Evolutionary conservation across 768 basidiomycete species (phyloP), one percentile per base, ranked within the genome.

Genomic region (Termitomyces eurrhizus): DNA sequence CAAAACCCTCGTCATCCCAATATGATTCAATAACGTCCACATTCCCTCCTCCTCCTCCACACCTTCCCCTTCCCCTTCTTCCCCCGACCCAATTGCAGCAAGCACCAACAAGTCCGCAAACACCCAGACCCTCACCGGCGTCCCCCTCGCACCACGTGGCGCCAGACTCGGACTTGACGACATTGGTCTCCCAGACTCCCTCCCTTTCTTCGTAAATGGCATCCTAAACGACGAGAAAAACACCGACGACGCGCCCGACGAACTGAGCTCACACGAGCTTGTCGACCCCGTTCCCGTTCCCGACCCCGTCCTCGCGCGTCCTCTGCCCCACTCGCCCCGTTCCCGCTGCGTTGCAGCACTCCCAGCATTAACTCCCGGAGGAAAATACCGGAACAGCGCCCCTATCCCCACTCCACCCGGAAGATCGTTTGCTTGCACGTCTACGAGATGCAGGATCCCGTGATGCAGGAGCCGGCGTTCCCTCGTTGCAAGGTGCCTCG

Each of bases 381-480:
- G 63, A n/a, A 62, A 58, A 16, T 60, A 59, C 9, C 50, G 54
- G 33, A 58, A 58, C 29, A 62, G 39, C 14, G 36, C 52, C 37
- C 64, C 62, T 0, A 57, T 32, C 9, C 52, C 53, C 44, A 35
- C n/a, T 13, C n/a, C 53, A 52, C 48, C 71, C 62, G 62, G 42
- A 18, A 44, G 45, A 45, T 59, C 60, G 53, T 66, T 72, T 7
- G 57, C 63, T 55, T 68, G 76, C n/a, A 72, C 72, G 48, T 75
- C 68, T 6, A 86, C 74, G 11, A 82, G 76, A 9, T 76, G 35
- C 7, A 93, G 73, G 2, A 77, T 70, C 18, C 92, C 93, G 63
- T 88, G 85, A 58, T 83, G 81, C 42, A 95, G 75, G 13, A 96
- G 77, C 44, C 87, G 77, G n/a, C 95, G 82, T 60, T 91, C 91